A percentile compares a stretch with the other conserved stretches of the same genome.
Evolutionary conservation across 2,329 filamentous ascomycete species (phyloP).

Genomic region (Annulohypoxylon truncatum): DNA sequence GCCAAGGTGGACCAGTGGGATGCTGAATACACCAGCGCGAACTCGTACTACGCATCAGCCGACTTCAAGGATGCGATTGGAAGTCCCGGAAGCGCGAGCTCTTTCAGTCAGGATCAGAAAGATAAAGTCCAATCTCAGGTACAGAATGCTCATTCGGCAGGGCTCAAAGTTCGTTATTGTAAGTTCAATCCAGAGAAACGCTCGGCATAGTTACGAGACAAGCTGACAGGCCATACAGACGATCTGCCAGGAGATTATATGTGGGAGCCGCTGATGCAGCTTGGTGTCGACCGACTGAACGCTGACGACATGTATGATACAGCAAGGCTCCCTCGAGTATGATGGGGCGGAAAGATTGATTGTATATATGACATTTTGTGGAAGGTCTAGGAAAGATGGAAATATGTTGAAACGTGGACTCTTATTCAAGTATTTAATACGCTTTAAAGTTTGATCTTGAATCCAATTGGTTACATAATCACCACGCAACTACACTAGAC

Average conservation of each 20-base stretch:
- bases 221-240: constrained; percentile 37
- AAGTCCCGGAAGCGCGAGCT: constrained; percentile 30
- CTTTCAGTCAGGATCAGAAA: constrained; percentile 33
- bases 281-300: constrained; percentile 47
- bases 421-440: no score
- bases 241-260: constrained; percentile 47
- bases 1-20: constrained; percentile 42
- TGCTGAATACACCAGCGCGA: constrained; percentile 36
- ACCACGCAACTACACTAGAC: no score
- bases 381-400: no score
- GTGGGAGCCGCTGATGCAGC: constrained; percentile 44
- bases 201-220: not conserved
- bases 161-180: constrained; percentile 48
- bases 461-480: no score
- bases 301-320: constrained; percentile 44
- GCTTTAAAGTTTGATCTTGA: no score
- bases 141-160: constrained; percentile 41
- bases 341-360: not conserved
- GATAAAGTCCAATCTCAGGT: constrained; percentile 41
- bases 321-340: constrained; percentile 25
- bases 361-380: not conserved
- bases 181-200: constrained; percentile 31
- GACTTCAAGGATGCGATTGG: constrained; percentile 44
- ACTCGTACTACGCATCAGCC: constrained; percentile 48
- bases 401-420: no score